Conservation (phyloP, 2,329 filamentous ascomycete genomes). For the Colletotrichum horii region DNA sequence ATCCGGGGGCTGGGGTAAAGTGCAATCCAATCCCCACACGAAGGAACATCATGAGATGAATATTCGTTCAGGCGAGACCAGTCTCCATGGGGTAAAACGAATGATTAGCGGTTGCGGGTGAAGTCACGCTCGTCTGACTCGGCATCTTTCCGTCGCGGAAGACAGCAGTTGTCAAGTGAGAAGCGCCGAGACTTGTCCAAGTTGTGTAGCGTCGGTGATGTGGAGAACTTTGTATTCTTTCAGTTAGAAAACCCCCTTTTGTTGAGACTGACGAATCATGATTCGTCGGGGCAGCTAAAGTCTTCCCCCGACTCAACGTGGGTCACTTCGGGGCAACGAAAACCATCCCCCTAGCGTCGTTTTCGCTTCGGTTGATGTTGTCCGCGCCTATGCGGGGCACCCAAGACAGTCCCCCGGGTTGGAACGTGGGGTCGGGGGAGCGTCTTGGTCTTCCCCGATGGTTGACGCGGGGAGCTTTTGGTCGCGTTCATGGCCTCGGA, state of each 20-base stretch:
- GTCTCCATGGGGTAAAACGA: conserved; percentile 5
- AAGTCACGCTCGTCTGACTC: not conserved
- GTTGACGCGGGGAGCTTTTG: not conserved
- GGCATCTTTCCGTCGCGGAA: not conserved
- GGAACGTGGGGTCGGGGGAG: conserved; percentile 11
- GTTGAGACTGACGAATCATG: conserved; percentile 15
- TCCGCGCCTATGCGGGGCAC: not conserved
- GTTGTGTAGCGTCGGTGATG: conserved; percentile 1
- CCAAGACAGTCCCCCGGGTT: not conserved
- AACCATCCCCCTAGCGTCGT: conserved; percentile 23
- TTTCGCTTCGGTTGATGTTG: conserved; percentile 22
- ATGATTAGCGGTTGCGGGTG: not conserved
- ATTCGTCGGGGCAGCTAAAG: conserved; percentile 27
- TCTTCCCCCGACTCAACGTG: not conserved
- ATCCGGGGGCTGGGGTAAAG: conserved; percentile 17
- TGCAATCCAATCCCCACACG: not conserved
- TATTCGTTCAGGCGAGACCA: not conserved
- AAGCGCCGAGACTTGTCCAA: not conserved
- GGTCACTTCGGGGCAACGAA: conserved; percentile 16
- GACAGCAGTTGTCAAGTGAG: not conserved
- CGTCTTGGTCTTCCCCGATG: not conserved
- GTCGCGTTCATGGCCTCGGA: not conserved
- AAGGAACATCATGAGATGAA: not conserved
- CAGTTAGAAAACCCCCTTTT: not conserved
- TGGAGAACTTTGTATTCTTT: not conserved